Evolutionary conservation across 2,329 filamentous ascomycete species (phyloP), one percentile per base, ranked within the genome.

Genomic region (Immersiporthe knoxdaviesiana): DNA sequence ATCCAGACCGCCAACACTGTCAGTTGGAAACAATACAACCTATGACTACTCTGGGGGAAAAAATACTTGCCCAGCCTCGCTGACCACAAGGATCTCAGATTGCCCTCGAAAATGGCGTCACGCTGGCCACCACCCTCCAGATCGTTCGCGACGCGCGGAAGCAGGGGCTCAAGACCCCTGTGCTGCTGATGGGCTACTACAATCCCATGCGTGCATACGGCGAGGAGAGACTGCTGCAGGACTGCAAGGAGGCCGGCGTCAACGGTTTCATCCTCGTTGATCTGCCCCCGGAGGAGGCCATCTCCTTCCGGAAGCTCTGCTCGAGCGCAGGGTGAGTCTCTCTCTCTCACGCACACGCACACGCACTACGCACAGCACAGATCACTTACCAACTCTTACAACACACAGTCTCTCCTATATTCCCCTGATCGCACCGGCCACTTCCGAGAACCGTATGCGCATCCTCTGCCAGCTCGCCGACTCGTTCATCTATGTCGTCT

Each of bases 401-500:
- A 35, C 27, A 60, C 44, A 32, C 73, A 92, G 91, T 35, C 88
- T 99, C 44, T 97, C 94, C 7, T 99, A 98, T 78, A 92, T 99
- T 18, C 96, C 96, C n/a, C 85, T 99, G 66, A 97, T 99, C 75
- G 95, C 96, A 0, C 96, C 96, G 8, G 90, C 94, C 14, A 98
- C 96, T 1, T 97, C 94, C 8, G 94, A 97, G 75, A 86, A 89
- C 73, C 92, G 96, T 76, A 97, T 99, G 94, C 95, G 92, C 82
- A 87, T 97, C 54, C 90, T 99, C 16, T 99, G 96, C 87, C 90
- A 93, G 79, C 95, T 99, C 72, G 96, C 96, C 77, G 95, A 98
- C 81, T 97, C 94, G 3, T 99, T 98, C 84, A 97, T 99, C 82
- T 99, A 99, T 79, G 94, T 99, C 71, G 96, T 99, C 68, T 98